Percentiles rank a stretch among this genome's conserved stretches.
phyloP scores from a whole-genome alignment of 371 early-diverging fungal species.

The Nematocida sp. region DNA sequence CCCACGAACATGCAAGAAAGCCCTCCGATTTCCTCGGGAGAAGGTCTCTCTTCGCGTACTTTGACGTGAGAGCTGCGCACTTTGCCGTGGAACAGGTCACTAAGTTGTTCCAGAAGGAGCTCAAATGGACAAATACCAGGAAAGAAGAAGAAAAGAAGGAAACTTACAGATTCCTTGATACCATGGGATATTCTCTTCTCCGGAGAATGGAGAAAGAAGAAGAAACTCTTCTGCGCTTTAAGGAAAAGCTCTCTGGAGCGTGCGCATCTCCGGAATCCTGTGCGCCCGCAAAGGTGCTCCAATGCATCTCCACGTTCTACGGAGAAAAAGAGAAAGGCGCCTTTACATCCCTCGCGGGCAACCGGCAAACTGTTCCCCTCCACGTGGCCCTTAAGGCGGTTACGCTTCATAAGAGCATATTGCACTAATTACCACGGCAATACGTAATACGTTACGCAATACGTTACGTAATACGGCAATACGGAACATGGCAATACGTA shows the following conservation, averaged over 20 bases:
- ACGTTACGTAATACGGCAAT: too few species aligned
- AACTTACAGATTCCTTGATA: constrained; percentile 21
- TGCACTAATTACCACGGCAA: too few species aligned
- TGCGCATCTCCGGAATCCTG: neutral
- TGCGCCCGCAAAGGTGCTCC: neutral
- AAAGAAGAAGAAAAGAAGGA: constrained; percentile 30
- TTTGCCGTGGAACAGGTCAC: constrained; percentile 78
- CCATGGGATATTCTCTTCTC: constrained; percentile 43
- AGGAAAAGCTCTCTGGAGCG: neutral
- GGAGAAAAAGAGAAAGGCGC: neutral
- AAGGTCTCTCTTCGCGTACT: constrained; percentile 83
- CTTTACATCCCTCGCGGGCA: neutral
- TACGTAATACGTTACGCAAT: too few species aligned
- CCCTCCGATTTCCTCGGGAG: constrained; percentile 84
- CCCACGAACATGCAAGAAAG: constrained; percentile 84
- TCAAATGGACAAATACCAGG: constrained; percentile 42
- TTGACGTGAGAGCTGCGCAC: constrained; percentile 82
- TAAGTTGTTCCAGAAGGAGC: constrained; percentile 68
- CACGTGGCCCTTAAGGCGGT: neutral
- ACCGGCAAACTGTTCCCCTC: neutral
- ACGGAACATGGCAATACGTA: too few species aligned
- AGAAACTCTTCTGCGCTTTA: neutral
- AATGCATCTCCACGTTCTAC: neutral
- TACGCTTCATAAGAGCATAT: too few species aligned
- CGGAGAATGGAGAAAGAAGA: constrained; percentile 20